Base-by-base conservation (phyloP, 805 yeast species). In the Candida ascalaphidarum region DNA sequence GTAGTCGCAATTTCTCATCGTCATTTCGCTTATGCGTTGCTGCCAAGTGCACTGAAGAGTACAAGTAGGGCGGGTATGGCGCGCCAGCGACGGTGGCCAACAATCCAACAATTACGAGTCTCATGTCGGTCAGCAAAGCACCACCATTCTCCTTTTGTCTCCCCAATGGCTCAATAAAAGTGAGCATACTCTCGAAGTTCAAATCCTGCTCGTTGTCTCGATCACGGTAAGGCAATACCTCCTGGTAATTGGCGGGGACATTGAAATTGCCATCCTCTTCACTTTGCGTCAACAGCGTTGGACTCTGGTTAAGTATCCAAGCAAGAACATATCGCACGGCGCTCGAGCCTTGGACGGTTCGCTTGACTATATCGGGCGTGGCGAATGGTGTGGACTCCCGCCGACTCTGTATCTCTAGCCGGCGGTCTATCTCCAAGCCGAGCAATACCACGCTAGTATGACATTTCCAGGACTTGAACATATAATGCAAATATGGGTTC, bases 111-210 rank as follows among this genome's bases (percentile, higher is more conserved):
- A 74, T 68, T 32, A 72, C 70, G 28, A 74, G 59, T 39, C 79
- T 59, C 45, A 75, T 64, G 44, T 77, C 83, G 4, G 72, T 65
- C 41, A 54, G 61, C 17, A 79, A 46, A 0, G 80, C 65, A 3
- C 89, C 88, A 28, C 67, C 66, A 13, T 77, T 73, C 13, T 65
- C 49, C 11, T 49, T 46, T 31, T 71, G 67, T 35, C 88, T 58
- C 1, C 78, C 81, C 52, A 74, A 68, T 2, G 88, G 86, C 13
- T 77, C 74, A 61, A 74, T 63, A 43, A 76, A 80, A 30, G 74
- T 65, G 21, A 68, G 48, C 14, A 80, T 56, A 7, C 82, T 63
- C 39, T 74, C 75, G 40, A 73, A 76, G 29, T 63, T 54, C 15
- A 77, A 54, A 45, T 81, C 92, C 41, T 75, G 79, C 12, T 43